Percentiles rank a stretch among this genome's conserved stretches.
These are phyloP conservation scores for Chaetomidium leptoderma DNA, from an alignment of 495 filamentous ascomycete species.

Conservation along the genomic window DNA sequence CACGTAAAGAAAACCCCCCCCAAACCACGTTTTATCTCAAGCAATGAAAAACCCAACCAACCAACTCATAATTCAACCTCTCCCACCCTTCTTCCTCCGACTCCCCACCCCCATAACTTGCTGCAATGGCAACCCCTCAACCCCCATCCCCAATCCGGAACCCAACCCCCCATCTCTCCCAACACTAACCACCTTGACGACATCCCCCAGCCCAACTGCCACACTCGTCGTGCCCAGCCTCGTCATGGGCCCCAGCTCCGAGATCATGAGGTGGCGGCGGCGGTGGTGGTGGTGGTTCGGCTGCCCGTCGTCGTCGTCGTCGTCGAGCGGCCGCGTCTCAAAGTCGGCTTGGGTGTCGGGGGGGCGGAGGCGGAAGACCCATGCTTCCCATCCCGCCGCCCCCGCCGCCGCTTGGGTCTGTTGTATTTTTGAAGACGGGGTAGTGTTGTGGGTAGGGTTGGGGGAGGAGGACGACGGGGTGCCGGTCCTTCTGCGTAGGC, in stretches of 20 bases:
- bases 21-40: too few relatives aligned
- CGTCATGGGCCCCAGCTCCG: constrained; percentile 54
- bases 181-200: constrained; percentile 20
- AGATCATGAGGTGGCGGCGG: constrained; percentile 50
- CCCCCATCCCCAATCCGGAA: constrained; percentile 25
- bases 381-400: constrained; percentile 76
- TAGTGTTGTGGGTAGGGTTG: constrained; percentile 3
- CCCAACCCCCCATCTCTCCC: constrained; percentile 12
- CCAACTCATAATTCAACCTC: neutral
- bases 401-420: too few relatives aligned
- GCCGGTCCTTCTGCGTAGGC: too few relatives aligned
- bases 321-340: constrained; percentile 38
- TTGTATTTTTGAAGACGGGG: neutral
- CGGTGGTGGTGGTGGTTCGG: neutral
- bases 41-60: neutral
- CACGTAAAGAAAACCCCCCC: neutral
- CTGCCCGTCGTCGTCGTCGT: constrained; percentile 27
- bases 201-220: too few relatives aligned
- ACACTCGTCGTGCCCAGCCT: constrained; percentile 61
- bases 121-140: constrained; percentile 17
- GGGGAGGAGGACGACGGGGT: too few relatives aligned
- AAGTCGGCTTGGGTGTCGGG: constrained; percentile 34
- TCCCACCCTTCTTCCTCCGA: constrained; percentile 23
- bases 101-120: constrained; percentile 26
- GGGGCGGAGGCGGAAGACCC: constrained; percentile 52